phyloP scores from a whole-genome alignment of 2,329 filamentous ascomycete genomes.

The Chaetomium strumarium region DNA sequence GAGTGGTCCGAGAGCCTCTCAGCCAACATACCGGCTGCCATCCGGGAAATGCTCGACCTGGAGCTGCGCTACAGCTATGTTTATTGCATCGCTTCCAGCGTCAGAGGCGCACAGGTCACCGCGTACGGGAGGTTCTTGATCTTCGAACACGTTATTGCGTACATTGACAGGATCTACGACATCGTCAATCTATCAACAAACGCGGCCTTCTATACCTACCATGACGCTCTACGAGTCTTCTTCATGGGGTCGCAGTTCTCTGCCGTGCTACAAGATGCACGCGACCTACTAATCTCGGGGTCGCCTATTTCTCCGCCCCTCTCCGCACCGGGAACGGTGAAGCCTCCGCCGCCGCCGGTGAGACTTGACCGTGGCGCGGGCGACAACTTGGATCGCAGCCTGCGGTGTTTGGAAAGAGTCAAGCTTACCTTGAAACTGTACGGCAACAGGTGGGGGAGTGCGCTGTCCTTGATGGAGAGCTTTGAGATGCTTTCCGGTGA shows the following conservation, averaged over 20 bases:
- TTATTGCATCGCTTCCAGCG: constrained; percentile 78
- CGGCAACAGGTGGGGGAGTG: constrained; percentile 55
- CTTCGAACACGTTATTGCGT: constrained; percentile 81
- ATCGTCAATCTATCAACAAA: constrained; percentile 55
- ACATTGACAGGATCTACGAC: constrained; percentile 67
- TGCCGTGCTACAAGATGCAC: constrained; percentile 53
- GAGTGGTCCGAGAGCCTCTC: constrained; percentile 79
- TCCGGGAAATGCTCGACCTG: constrained; percentile 74
- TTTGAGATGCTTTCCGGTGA: constrained; percentile 47
- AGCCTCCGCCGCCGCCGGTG: constrained; percentile 49
- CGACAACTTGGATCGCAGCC: constrained; percentile 50
- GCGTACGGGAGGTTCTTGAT: constrained; percentile 74
- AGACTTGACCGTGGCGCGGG: constrained; percentile 31
- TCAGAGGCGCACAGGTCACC: constrained; percentile 63
- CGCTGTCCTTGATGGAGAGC: constrained; percentile 45
- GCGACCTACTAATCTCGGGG: constrained; percentile 51
- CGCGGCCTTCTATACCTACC: constrained; percentile 71
- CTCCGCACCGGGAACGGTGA: constrained; percentile 40
- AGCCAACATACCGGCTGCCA: constrained; percentile 53
- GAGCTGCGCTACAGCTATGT: constrained; percentile 88
- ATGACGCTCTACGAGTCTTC: constrained; percentile 79
- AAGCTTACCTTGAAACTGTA: constrained; percentile 50
- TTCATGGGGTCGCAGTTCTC: constrained; percentile 63
- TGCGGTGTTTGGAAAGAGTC: constrained; percentile 50
- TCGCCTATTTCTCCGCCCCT: constrained; percentile 40